Percentiles rank a stretch among this genome's conserved stretches.
phyloP scores from a whole-genome alignment of 176 grass and related monocot genomes.

The Phoenix roebelenii region DNA sequence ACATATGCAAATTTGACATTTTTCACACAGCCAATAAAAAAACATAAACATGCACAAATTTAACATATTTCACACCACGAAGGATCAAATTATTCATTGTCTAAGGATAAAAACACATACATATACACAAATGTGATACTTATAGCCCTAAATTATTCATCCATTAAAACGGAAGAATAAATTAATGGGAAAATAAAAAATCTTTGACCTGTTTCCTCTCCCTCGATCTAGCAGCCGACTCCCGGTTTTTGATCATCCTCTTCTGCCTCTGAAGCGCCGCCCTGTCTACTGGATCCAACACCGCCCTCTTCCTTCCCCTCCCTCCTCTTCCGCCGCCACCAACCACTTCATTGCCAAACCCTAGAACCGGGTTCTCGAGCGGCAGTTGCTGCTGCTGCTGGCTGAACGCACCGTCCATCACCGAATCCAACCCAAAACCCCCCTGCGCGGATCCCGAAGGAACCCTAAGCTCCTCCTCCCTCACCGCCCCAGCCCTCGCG shows the following conservation, averaged over 20 bases:
- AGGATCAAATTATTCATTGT: too few species aligned
- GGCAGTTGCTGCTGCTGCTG: background rate
- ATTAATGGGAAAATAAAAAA: background rate
- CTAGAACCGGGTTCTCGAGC: constrained; percentile 1
- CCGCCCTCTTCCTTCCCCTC: constrained; percentile 61
- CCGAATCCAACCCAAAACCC: constrained; percentile 13
- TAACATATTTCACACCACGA: too few species aligned
- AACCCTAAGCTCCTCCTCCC: constrained; percentile 28
- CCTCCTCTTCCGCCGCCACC: constrained; percentile 17
- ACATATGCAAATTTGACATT: too few species aligned
- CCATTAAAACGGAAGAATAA: too few species aligned
- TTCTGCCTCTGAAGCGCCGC: constrained; percentile 75
- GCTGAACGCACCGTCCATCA: constrained; percentile 9
- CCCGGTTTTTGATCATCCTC: constrained; percentile 97
- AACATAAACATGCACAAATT: too few species aligned
- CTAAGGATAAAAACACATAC: too few species aligned
- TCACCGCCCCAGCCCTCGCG: constrained; percentile 44
- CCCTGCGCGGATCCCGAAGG: constrained; percentile 23
- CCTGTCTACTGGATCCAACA: constrained; percentile 72
- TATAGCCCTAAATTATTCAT: too few species aligned
- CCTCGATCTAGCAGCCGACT: constrained; percentile 91
- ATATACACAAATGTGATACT: too few species aligned
- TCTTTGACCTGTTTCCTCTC: constrained; percentile 80
- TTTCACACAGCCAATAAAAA: too few species aligned
- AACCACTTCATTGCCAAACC: constrained; percentile 15